Evolutionary conservation across 1,284 basidiomycete species (phyloP).

Genomic region (Ceratobasidium sp.): DNA sequence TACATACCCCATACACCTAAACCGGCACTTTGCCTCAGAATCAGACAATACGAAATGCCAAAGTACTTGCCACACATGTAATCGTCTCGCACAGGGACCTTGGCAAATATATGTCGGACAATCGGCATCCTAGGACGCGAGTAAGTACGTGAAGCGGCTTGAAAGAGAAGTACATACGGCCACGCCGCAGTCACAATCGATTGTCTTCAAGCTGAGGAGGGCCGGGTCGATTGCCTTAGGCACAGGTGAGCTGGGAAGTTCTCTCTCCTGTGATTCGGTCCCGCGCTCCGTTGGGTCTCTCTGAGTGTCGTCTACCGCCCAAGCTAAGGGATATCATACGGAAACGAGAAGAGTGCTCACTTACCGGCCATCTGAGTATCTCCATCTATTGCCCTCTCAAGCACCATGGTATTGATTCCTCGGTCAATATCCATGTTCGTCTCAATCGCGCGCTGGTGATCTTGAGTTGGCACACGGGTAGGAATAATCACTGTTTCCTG

Average conservation of each 20-base stretch:
- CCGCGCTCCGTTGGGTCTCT: neutral
- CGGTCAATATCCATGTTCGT: slow-evolving; percentile 21
- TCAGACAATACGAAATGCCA: neutral
- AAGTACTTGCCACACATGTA: slow-evolving; percentile 33
- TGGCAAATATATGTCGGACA: slow-evolving; percentile 27
- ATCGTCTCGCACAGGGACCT: slow-evolving; percentile 20
- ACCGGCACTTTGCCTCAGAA: neutral
- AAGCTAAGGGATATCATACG: neutral
- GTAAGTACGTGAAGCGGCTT: neutral
- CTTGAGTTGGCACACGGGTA: neutral
- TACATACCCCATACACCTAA: slow-evolving; percentile 36
- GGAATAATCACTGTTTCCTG: slow-evolving; percentile 20
- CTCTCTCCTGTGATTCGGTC: neutral
- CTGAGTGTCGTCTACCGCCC: neutral
- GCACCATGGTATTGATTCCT: neutral
- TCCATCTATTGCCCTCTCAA: neutral
- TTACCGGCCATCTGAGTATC: neutral
- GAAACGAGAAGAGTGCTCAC: neutral
- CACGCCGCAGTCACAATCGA: slow-evolving; percentile 21
- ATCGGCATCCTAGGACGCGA: neutral
- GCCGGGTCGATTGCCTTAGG: slow-evolving; percentile 20
- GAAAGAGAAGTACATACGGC: neutral
- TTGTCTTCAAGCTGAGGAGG: neutral
- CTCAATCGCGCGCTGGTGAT: neutral
- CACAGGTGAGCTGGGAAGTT: neutral